Conservation (phyloP, 176 grass and related monocot species). For the Saccharum officinarum region DNA sequence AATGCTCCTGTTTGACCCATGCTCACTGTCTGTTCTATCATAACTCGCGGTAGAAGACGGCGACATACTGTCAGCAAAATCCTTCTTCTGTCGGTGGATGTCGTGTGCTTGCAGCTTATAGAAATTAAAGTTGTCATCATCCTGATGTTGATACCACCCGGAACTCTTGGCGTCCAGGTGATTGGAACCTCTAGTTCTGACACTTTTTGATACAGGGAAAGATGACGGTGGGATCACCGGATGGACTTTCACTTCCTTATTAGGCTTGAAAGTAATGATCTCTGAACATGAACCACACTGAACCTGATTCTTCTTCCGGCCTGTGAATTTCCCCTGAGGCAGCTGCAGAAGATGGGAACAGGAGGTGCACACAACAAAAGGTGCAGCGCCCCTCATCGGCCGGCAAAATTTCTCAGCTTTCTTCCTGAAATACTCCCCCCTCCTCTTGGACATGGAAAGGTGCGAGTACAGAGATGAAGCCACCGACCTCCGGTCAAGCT, state of each 20-base stretch:
- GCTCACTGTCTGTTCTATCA: slow-evolving; percentile 33
- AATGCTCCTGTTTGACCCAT: slow-evolving; percentile 28
- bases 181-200: slow-evolving; percentile 34
- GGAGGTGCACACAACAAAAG: slow-evolving; percentile 67
- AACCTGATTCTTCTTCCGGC: slow-evolving; percentile 39
- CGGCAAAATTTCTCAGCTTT: slow-evolving; percentile 48
- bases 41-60: slow-evolving; percentile 39
- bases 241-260: slow-evolving; percentile 47
- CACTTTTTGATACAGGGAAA: slow-evolving; percentile 25
- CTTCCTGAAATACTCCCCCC: slow-evolving; percentile 49
- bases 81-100: slow-evolving; percentile 33
- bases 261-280: slow-evolving; percentile 49
- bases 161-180: slow-evolving; percentile 21
- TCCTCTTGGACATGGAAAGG: slow-evolving; percentile 39
- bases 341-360: slow-evolving; percentile 77
- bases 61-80: slow-evolving; percentile 40
- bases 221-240: not conserved
- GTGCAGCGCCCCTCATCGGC: slow-evolving; percentile 61
- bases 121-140: slow-evolving; percentile 44
- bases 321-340: slow-evolving; percentile 45
- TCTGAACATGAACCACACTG: slow-evolving; percentile 82
- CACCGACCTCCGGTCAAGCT: slow-evolving; percentile 47
- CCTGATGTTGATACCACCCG: slow-evolving; percentile 48
- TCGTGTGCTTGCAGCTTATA: slow-evolving; percentile 29
- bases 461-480: slow-evolving; percentile 53